Base-by-base conservation (phyloP, 108 stramenopile genomes). In the Nannochloropsis salina region DNA sequence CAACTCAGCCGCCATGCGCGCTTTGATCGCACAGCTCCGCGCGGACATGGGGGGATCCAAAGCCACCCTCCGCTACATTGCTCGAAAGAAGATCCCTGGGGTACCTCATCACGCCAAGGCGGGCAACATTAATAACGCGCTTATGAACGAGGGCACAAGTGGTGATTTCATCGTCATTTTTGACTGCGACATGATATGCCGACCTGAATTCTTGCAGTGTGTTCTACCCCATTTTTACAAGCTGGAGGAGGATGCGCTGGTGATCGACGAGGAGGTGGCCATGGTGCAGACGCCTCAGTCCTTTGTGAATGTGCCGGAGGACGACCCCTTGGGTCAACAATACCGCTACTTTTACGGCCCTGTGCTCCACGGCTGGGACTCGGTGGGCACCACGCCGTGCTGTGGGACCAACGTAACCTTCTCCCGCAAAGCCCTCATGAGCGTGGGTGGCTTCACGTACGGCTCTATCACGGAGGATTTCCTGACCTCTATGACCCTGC, bases 131-230 rank as follows among this genome's bases (percentile, higher is more conserved):
- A 74, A 74, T 2, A 74, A 74, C n/a, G 61, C 61, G 20, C n/a
- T 74, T 15, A 74, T 74, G 61, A 74, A 74, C 61, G 61, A 74
- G 61, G 61, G 61, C 61, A 74, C 61, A 2, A 74, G 61, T n/a
- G 61, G 61, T 15, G 61, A 74, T 3, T 74, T 74, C 61, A 74
- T 74, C n/a, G 61, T 74, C 20, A 74, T 74, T 74, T 74, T 74
- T n/a, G 61, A 74, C 61, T 74, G 61, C n/a, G 61, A 74, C 61
- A 74, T 74, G 61, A 74, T 74, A n/a, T 74, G 61, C n/a, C 61
- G 61, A 15, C 61, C 61, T n/a, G 61, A 74, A n/a, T 74, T n/a
- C n/a, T 74, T 74, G 61, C 61, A 74, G 61, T 74, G 61, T 74
- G 61, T 74, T 6, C n/a, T 74, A n/a, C 61, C 61, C 20, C 61